Conservation (phyloP, 768 basidiomycete species). For the Lentinula edodes region DNA sequence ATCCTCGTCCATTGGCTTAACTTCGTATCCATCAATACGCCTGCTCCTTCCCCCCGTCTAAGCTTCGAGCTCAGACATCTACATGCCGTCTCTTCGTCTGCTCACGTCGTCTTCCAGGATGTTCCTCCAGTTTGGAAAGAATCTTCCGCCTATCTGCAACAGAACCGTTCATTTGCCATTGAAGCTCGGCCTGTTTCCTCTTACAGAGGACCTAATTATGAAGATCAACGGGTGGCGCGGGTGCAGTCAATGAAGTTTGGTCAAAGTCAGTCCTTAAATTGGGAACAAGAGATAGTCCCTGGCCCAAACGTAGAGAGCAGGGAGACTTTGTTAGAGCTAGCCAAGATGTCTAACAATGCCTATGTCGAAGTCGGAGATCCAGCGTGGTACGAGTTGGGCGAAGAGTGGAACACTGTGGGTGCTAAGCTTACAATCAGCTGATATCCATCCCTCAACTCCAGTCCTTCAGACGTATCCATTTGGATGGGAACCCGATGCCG, state of each 20-base stretch:
- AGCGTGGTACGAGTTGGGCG: conserved; percentile 75
- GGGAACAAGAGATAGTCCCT: conserved; percentile 71
- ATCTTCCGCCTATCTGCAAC: background rate
- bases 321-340: conserved; percentile 72
- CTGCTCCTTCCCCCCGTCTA: conserved; percentile 17
- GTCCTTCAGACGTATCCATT: conserved; percentile 63
- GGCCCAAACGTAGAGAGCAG: conserved; percentile 76
- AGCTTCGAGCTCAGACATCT: conserved; percentile 57
- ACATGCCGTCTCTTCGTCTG: conserved; percentile 43
- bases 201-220: conserved; percentile 44
- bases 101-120: conserved; percentile 54
- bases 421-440: background rate
- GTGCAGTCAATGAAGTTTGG: conserved; percentile 38
- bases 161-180: conserved; percentile 28
- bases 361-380: conserved; percentile 60
- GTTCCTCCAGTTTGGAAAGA: conserved; percentile 12
- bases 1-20: conserved; percentile 39
- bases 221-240: conserved; percentile 36
- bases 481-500: conserved; percentile 86
- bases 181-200: conserved; percentile 29
- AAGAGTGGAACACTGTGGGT: conserved; percentile 56
- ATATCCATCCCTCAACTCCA: background rate
- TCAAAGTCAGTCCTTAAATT: conserved; percentile 43
- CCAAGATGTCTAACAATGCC: conserved; percentile 95
- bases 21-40: conserved; percentile 18